Evolutionary conservation across 371 early-diverging fungal genomes (phyloP).

Genomic region (Mucor piriformis): DNA sequence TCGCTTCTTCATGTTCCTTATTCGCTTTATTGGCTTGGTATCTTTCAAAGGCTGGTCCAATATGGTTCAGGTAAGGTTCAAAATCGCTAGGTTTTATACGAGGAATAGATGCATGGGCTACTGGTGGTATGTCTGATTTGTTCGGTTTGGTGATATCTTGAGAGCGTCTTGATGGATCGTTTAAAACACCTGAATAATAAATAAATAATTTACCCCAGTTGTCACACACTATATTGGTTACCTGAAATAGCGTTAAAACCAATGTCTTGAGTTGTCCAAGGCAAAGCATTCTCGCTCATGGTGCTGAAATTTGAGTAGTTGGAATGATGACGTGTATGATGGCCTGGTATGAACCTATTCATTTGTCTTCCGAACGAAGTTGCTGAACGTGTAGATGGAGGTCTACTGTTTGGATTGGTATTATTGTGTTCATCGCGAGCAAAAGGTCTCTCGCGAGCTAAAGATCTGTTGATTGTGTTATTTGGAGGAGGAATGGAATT

Average conservation of each 20-base stretch:
- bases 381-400: constrained; percentile 48
- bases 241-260: constrained; percentile 65
- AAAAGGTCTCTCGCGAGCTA: constrained; percentile 43
- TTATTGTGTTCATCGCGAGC: constrained; percentile 36
- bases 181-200: constrained; percentile 51
- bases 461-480: constrained; percentile 14
- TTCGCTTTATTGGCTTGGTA: constrained; percentile 57
- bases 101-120: constrained; percentile 66
- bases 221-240: constrained; percentile 2
- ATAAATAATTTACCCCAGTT: not conserved
- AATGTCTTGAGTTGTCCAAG: constrained; percentile 68
- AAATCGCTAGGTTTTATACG: constrained; percentile 66
- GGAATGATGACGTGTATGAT: constrained; percentile 54
- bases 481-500: not conserved
- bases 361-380: constrained; percentile 41
- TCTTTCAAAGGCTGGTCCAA: constrained; percentile 63
- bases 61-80: constrained; percentile 65
- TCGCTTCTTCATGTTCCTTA: constrained; percentile 11
- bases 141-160: constrained; percentile 49
- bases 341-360: constrained; percentile 28
- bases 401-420: constrained; percentile 29
- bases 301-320: constrained; percentile 62
- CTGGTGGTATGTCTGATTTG: constrained; percentile 70
- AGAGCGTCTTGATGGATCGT: constrained; percentile 56
- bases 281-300: constrained; percentile 63